phyloP scores from a whole-genome alignment of 2,329 filamentous ascomycete species.

The Fusarium caatingaense region DNA sequence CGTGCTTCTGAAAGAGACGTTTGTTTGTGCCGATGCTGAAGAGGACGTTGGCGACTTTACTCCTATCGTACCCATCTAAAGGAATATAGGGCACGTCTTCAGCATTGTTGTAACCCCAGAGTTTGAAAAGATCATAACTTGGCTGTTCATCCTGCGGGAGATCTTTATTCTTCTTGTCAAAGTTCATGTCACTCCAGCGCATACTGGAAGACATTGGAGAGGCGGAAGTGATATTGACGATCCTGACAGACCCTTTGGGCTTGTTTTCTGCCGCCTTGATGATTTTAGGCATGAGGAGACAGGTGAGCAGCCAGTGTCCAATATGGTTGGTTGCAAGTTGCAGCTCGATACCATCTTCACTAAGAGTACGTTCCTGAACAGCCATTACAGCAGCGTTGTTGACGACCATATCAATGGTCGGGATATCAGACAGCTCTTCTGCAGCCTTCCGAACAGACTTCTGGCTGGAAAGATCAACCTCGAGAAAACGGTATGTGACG shows the following conservation, averaged over 20 bases:
- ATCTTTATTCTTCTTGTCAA: slow-evolving; percentile 16
- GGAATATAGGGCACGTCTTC: neutral
- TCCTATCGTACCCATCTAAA: neutral
- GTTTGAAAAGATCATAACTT: neutral
- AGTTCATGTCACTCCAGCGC: slow-evolving; percentile 25
- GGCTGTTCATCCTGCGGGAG: slow-evolving; percentile 7
- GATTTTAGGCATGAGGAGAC: slow-evolving; percentile 9
- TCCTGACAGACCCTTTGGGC: neutral
- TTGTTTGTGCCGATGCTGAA: slow-evolving; percentile 12
- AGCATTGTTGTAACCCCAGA: slow-evolving; percentile 7
- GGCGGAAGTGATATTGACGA: slow-evolving; percentile 4
- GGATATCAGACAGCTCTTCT: neutral
- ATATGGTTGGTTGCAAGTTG: slow-evolving; percentile 17
- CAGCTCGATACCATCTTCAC: slow-evolving; percentile 2
- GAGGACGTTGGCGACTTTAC: slow-evolving; percentile 17
- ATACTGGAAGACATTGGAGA: neutral
- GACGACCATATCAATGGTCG: neutral
- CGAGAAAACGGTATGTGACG: slow-evolving; percentile 1
- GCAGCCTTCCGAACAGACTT: neutral
- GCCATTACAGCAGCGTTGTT: slow-evolving; percentile 17
- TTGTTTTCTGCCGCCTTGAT: neutral
- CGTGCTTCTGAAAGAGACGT: slow-evolving; percentile 2
- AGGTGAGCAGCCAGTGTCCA: slow-evolving; percentile 10
- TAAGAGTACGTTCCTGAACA: neutral
- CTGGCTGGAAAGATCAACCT: slow-evolving; percentile 1